Evolutionary conservation across 2,329 filamentous ascomycete genomes (phyloP).

Genomic region (Colletotrichum sp.): DNA sequence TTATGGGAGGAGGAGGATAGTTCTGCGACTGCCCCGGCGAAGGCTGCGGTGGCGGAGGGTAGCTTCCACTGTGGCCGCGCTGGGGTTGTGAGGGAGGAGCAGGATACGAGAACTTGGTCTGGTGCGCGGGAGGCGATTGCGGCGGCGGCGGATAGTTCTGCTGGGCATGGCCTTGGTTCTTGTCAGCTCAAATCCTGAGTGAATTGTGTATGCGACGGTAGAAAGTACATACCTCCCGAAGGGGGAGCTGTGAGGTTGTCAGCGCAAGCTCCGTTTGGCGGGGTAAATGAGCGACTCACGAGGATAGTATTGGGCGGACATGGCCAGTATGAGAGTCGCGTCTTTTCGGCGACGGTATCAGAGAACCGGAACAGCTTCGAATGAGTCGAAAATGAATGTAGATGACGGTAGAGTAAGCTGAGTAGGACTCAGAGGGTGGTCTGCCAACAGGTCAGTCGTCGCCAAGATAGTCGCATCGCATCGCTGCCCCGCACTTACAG

Average conservation of each 20-base stretch:
- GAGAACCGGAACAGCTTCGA: not conserved
- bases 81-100: conserved; percentile 37
- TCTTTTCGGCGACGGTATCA: not conserved
- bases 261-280: conserved; percentile 1
- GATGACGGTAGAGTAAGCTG: not conserved
- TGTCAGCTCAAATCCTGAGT: not conserved
- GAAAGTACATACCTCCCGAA: conserved; percentile 7
- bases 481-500: conserved; percentile 19
- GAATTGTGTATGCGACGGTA: not conserved
- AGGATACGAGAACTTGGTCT: conserved; percentile 49
- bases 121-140: conserved; percentile 51
- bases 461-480: not conserved
- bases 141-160: conserved; percentile 52
- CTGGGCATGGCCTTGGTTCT: conserved; percentile 22
- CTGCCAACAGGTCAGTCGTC: conserved; percentile 2
- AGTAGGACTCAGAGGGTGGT: not conserved
- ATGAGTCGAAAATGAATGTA: not conserved
- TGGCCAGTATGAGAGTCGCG: not conserved
- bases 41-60: conserved; percentile 34
- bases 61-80: conserved; percentile 26
- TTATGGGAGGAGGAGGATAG: conserved; percentile 30
- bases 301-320: conserved; percentile 20
- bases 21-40: conserved; percentile 4
- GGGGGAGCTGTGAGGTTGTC: conserved; percentile 14
- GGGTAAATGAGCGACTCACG: conserved; percentile 10